Percentiles rank a stretch among this genome's conserved stretches.
Conservation (phyloP, 2,329 filamentous ascomycete species). For the Botryosphaeria dothidea region DNA sequence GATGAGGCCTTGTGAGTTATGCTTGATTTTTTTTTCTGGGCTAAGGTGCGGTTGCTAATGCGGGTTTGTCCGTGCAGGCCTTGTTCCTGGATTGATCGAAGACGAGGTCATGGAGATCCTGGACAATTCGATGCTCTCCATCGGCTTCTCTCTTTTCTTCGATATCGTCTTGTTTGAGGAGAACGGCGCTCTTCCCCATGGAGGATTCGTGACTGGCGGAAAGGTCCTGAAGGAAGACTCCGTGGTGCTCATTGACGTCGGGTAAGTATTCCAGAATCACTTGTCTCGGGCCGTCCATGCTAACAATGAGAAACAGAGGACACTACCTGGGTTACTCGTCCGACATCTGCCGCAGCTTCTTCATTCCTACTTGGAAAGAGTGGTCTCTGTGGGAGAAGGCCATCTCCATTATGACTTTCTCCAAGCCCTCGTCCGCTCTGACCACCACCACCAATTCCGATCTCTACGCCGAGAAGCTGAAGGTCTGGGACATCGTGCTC, state of each 20-base stretch:
- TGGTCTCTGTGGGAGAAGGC: constrained; percentile 35
- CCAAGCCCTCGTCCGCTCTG: constrained; percentile 2
- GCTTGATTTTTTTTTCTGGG: constrained; percentile 24
- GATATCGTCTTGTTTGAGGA: constrained; percentile 65
- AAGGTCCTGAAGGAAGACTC: constrained; percentile 56
- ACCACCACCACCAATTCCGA: constrained; percentile 22
- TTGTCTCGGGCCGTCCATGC: background rate
- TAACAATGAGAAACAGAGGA: constrained; percentile 37
- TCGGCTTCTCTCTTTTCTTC: constrained; percentile 61
- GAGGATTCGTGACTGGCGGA: constrained; percentile 50
- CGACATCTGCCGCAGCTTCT: constrained; percentile 65
- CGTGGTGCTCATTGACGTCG: constrained; percentile 65
- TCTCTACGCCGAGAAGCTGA: constrained; percentile 50
- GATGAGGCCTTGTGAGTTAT: constrained; percentile 44
- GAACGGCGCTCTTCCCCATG: constrained; percentile 56
- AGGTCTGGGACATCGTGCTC: constrained; percentile 62
- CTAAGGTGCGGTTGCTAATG: constrained; percentile 24
- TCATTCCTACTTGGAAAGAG: constrained; percentile 33
- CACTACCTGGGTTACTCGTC: constrained; percentile 65
- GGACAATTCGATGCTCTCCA: constrained; percentile 55
- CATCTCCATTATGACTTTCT: constrained; percentile 1
- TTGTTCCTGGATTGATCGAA: constrained; percentile 60
- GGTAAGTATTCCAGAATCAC: background rate
- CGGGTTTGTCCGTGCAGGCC: constrained; percentile 35
- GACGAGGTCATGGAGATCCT: constrained; percentile 58